These are phyloP conservation scores for Agaricales sp. DNA, from an alignment of 1,284 basidiomycete species.

Conservation along the genomic window DNA sequence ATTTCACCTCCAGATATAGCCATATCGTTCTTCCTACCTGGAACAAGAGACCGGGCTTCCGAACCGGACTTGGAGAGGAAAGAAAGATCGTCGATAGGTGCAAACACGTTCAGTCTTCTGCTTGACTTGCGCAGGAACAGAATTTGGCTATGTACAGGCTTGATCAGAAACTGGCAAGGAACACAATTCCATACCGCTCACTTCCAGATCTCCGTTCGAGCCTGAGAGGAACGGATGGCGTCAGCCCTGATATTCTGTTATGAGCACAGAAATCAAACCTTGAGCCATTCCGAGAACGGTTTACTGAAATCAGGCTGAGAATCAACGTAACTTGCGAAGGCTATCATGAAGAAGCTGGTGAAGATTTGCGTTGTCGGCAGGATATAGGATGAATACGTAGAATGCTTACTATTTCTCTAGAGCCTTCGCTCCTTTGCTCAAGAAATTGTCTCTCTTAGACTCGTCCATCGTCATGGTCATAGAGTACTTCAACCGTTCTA, in stretches of 20 bases:
- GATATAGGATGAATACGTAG: neutral
- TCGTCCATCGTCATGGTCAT: conserved; percentile 64
- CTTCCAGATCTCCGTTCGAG: conserved; percentile 92
- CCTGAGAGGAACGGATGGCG: conserved; percentile 23
- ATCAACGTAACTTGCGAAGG: conserved; percentile 89
- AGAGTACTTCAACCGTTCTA: conserved; percentile 77
- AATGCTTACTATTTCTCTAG: conserved; percentile 70
- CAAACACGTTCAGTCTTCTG: conserved; percentile 76
- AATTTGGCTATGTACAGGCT: conserved; percentile 77
- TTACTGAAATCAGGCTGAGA: conserved; percentile 56
- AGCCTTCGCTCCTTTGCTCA: conserved; percentile 58
- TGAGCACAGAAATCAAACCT: conserved; percentile 34
- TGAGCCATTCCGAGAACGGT: conserved; percentile 83
- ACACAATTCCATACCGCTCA: conserved; percentile 30
- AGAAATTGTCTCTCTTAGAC: conserved; percentile 41
- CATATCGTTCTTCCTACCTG: conserved; percentile 65
- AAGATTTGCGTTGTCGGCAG: neutral
- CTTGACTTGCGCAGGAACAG: conserved; percentile 72
- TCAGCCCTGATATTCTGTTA: neutral
- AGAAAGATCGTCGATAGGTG: conserved; percentile 82
- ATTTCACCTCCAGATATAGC: conserved; percentile 78
- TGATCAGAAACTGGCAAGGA: neutral
- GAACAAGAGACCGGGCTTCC: conserved; percentile 41
- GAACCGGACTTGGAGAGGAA: conserved; percentile 59
- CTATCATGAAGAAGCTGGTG: conserved; percentile 84